phyloP scores from a whole-genome alignment of 2,329 filamentous ascomycete species.

The Gaeumannomyces sp. region DNA sequence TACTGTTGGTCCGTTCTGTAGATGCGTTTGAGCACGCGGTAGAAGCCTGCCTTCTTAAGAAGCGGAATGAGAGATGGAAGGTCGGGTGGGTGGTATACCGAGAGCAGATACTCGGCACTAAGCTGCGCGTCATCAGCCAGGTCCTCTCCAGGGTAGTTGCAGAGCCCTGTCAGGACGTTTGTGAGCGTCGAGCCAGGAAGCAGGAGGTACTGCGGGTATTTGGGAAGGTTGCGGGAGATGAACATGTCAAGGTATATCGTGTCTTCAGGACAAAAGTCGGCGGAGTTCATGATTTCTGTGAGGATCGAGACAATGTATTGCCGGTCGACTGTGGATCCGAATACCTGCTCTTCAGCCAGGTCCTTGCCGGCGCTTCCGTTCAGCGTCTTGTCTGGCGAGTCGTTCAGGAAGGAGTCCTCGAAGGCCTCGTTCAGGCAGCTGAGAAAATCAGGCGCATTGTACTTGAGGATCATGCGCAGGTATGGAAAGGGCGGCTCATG shows the following conservation, averaged over 20 bases:
- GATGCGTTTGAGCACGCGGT: conserved; percentile 83
- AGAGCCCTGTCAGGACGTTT: conserved; percentile 73
- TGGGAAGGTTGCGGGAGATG: conserved; percentile 88
- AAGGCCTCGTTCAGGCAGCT: conserved; percentile 97
- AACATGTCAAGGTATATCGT: conserved; percentile 98
- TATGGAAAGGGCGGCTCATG: conserved; percentile 77
- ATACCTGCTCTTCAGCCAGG: conserved; percentile 58
- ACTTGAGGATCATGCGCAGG: conserved; percentile 75
- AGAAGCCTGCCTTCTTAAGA: conserved; percentile 77
- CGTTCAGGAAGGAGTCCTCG: conserved; percentile 89
- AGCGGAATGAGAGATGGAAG: conserved; percentile 67
- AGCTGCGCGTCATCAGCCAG: conserved; percentile 90
- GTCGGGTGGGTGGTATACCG: conserved; percentile 85
- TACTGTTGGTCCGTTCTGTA: conserved; percentile 78
- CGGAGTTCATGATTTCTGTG: conserved; percentile 78
- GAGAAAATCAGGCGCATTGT: conserved; percentile 86
- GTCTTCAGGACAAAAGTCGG: conserved; percentile 70
- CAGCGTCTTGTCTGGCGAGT: conserved; percentile 57
- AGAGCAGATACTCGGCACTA: conserved; percentile 93
- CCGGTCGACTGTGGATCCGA: conserved; percentile 70
- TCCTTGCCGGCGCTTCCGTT: conserved; percentile 42
- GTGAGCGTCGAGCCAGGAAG: conserved; percentile 82
- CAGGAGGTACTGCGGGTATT: conserved; percentile 92
- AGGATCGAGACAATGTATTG: conserved; percentile 91
- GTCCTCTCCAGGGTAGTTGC: conserved; percentile 72